phyloP scores from a whole-genome alignment of 2,329 filamentous ascomycete genomes.

The Zopfia rhizophila region DNA sequence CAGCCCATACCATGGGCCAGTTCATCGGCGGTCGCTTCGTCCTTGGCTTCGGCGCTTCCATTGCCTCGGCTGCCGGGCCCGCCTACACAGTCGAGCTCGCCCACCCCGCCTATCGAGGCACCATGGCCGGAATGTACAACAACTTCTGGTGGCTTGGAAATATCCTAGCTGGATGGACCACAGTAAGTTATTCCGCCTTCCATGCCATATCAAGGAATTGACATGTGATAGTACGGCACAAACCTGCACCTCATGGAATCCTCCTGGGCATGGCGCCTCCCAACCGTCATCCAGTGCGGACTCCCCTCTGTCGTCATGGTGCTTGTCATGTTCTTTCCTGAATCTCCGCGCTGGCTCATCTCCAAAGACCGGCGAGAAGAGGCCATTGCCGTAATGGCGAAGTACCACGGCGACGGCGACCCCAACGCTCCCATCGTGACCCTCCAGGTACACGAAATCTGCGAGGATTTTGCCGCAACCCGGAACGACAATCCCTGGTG shows the following conservation, averaged over 20 bases:
- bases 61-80: constrained; percentile 67
- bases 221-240: constrained; percentile 36
- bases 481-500: constrained; percentile 48
- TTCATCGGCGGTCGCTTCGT: constrained; percentile 63
- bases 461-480: constrained; percentile 38
- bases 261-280: constrained; percentile 64
- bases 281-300: constrained; percentile 43
- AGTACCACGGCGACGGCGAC: constrained; percentile 65
- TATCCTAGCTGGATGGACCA: constrained; percentile 65
- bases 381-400: constrained; percentile 66
- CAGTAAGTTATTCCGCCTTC: constrained; percentile 55
- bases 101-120: constrained; percentile 69
- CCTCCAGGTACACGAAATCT: constrained; percentile 52
- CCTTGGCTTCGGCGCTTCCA: constrained; percentile 61
- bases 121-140: constrained; percentile 68
- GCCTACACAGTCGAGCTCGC: constrained; percentile 70
- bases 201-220: neutral
- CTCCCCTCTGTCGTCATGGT: constrained; percentile 55
- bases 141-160: constrained; percentile 60
- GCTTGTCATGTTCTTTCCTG: constrained; percentile 65
- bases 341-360: constrained; percentile 69
- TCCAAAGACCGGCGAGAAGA: constrained; percentile 66
- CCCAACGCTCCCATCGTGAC: constrained; percentile 45
- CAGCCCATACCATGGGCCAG: constrained; percentile 59
- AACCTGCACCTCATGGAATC: constrained; percentile 51